Evolutionary conservation across 2,329 filamentous ascomycete genomes (phyloP).

Genomic region (Scytalidium lignicola): DNA sequence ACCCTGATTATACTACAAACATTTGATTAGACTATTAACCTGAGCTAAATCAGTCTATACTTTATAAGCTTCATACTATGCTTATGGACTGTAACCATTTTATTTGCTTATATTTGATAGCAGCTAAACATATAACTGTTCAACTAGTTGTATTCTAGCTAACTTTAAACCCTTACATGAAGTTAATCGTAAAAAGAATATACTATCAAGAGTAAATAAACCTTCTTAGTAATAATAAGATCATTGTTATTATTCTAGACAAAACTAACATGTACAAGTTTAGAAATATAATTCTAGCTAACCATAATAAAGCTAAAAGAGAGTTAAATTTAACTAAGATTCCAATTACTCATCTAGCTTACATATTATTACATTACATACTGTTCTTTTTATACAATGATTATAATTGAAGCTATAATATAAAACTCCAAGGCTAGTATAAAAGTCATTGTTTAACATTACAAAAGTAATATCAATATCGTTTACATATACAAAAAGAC

Average conservation of each 20-base stretch:
- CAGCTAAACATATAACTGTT: neutral
- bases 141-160: neutral
- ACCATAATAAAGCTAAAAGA: neutral
- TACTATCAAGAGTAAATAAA: neutral
- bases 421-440: neutral
- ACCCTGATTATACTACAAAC: neutral
- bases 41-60: neutral
- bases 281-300: neutral
- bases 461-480: neutral
- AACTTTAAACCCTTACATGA: neutral
- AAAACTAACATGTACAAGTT: neutral
- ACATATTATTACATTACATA: neutral
- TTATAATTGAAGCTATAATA: neutral
- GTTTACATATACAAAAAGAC: neutral
- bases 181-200: neutral
- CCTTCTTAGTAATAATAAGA: neutral
- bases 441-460: neutral
- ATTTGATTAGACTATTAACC: neutral
- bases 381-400: neutral
- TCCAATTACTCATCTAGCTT: neutral
- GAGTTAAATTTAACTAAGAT: neutral
- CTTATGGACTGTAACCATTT: neutral
- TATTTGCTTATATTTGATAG: neutral
- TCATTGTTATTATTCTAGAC: neutral
- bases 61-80: neutral